Evolutionary conservation across 1,284 basidiomycete genomes (phyloP), one percentile per base, ranked within the genome.

Genomic region (Trametes pubescens): DNA sequence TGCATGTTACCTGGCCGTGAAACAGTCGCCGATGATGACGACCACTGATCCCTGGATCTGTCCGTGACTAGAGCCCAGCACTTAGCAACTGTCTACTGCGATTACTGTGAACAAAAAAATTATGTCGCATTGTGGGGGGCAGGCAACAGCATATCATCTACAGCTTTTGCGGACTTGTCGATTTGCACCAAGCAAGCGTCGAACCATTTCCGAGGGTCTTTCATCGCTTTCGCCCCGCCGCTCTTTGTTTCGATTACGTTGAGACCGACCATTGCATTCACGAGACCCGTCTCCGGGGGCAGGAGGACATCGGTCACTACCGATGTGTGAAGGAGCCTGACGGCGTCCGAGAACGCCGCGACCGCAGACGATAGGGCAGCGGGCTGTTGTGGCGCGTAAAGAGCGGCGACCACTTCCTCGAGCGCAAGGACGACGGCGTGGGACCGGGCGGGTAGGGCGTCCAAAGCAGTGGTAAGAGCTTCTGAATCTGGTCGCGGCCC

Each of bases 391-490:
- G 90, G 88, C 0, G 84, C 69, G 72, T 92, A 89, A 44, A 90
- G 76, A 0, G 86, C 77, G 14, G 87, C 80, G 29, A 89, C 82
- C 52, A 92, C 78, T 48, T 92, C 89, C 71, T 92, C 91, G 11
- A 82, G 76, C 21, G 81, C 77, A 26, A 87, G 76, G 14, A 92
- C 80, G 8, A 77, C 71, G 16, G 81, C 76, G 9, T 74, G 68
- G 21, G 90, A 91, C 18, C 78, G 77, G 1, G 72, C 48, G 5
- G 84, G 80, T 7, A 92, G 77, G n/a, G 71, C 61, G 71, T 91
- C 89, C 18, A 89, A 77, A 29, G 64, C 40, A 61, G 53, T 26
- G 65, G 67, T 57, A 71, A 73, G 56, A 16, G 73, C 59, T 1
- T 69, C 65, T 29, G 71, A 62, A 7, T 76, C 68, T 9, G 77